Percentiles rank a stretch among this genome's conserved stretches.
phyloP scores from a whole-genome alignment of 1,139 yeast genomes.

The Fermentozyma sake region DNA sequence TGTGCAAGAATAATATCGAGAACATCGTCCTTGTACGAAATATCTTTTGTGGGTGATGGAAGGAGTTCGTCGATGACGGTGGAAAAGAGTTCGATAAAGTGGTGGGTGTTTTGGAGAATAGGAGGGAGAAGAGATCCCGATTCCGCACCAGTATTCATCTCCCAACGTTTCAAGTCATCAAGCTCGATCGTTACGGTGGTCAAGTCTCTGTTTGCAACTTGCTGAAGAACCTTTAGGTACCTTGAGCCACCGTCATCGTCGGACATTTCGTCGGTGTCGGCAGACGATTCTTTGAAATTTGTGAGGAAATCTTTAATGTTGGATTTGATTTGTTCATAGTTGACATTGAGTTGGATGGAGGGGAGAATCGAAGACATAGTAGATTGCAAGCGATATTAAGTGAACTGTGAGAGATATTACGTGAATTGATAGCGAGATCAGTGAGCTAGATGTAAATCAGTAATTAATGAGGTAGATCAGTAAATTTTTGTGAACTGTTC shows the following conservation, averaged over 20 bases:
- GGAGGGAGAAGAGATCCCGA: constrained; percentile 45
- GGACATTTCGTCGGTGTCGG: constrained; percentile 13
- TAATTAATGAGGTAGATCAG: constrained; percentile 4
- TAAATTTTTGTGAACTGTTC: constrained; percentile 2
- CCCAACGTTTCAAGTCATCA: constrained; percentile 75
- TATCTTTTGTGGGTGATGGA: constrained; percentile 78
- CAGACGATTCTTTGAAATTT: constrained; percentile 48
- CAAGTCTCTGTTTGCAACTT: constrained; percentile 77
- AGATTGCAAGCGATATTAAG: no score
- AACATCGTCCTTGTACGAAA: constrained; percentile 82
- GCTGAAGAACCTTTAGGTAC: constrained; percentile 71
- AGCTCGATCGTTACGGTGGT: constrained; percentile 69
- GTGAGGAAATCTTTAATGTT: constrained; percentile 55
- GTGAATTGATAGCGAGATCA: no score
- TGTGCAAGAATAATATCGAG: constrained; percentile 90
- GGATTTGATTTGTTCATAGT: constrained; percentile 52
- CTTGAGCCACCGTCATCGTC: constrained; percentile 52
- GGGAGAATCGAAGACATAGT: no score
- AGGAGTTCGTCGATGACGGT: constrained; percentile 71
- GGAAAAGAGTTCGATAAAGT: constrained; percentile 75
- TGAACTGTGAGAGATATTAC: no score
- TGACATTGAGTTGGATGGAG: constrained; percentile 55
- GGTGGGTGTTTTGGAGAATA: constrained; percentile 68
- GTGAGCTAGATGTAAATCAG: no score
- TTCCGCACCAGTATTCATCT: constrained; percentile 37